Conservation (phyloP, 2,329 filamentous ascomycete species). For the Xenoacremonium recifei region DNA sequence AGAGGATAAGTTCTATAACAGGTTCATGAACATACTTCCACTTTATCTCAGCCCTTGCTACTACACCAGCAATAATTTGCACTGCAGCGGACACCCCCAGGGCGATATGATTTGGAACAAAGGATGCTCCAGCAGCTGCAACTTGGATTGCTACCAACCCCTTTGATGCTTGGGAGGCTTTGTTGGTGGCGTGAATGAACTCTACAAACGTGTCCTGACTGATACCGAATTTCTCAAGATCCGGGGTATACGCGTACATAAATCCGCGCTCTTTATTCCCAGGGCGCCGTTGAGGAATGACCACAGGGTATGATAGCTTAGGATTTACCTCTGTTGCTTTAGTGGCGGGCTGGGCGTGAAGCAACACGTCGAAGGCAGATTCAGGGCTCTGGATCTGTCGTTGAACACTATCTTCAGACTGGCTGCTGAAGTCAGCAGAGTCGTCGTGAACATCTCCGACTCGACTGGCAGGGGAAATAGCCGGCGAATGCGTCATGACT, state of each 20-base stretch:
- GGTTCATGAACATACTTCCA: neutral
- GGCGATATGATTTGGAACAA: slow-evolving; percentile 9
- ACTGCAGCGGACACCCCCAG: slow-evolving; percentile 14
- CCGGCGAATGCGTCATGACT: too few species aligned
- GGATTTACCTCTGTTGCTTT: too few species aligned
- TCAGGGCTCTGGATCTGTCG: too few species aligned
- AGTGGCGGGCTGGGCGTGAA: too few species aligned
- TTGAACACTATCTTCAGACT: too few species aligned
- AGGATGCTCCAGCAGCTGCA: slow-evolving; percentile 4
- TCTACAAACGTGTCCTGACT: slow-evolving; percentile 16
- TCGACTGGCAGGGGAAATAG: too few species aligned
- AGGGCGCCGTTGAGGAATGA: slow-evolving; percentile 15
- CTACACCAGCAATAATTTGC: slow-evolving; percentile 2
- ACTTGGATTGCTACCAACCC: slow-evolving; percentile 14
- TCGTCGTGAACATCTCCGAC: too few species aligned
- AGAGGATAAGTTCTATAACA: too few species aligned
- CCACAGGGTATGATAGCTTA: too few species aligned
- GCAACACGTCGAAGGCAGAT: too few species aligned
- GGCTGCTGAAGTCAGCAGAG: too few species aligned
- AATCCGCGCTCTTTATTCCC: slow-evolving; percentile 12
- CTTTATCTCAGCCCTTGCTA: neutral
- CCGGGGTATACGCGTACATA: slow-evolving; percentile 13
- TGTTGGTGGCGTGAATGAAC: slow-evolving; percentile 11
- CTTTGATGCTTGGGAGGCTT: slow-evolving; percentile 12
- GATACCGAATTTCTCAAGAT: slow-evolving; percentile 8